These are phyloP conservation scores for Chrysosporium queenslandicum DNA, from an alignment of 2,329 filamentous ascomycete species.

Conservation along the genomic window DNA sequence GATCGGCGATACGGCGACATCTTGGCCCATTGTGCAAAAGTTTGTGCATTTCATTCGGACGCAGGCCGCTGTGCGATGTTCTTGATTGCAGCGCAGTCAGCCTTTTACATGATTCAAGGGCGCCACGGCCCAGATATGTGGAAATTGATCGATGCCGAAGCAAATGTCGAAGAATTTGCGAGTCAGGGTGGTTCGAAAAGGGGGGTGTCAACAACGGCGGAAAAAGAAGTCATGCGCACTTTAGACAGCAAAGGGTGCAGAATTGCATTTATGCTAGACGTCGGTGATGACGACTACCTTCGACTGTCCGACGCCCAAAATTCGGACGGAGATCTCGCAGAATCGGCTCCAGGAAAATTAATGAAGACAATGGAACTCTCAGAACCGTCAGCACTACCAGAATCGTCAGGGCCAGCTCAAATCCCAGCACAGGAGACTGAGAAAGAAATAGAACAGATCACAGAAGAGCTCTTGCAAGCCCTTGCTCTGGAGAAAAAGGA, in stretches of 20 bases:
- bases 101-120: constrained; percentile 15
- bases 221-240: not conserved
- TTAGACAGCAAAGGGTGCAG: not conserved
- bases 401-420: too few species aligned
- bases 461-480: not conserved
- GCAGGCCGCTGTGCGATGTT: constrained; percentile 19
- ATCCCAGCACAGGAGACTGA: too few species aligned
- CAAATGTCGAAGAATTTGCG: not conserved
- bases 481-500: not conserved
- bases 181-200: not conserved
- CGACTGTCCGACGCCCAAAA: not conserved
- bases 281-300: constrained; percentile 1
- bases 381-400: too few species aligned
- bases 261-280: constrained; percentile 9
- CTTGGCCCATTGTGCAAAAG: constrained; percentile 20
- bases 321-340: not conserved
- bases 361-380: too few species aligned
- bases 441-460: too few species aligned
- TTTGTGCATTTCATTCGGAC: constrained; percentile 22
- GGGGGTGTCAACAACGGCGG: not conserved
- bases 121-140: constrained; percentile 3
- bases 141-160: not conserved
- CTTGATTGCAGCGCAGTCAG: constrained; percentile 14
- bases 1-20: constrained; percentile 18
- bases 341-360: not conserved